Percentiles rank a stretch among this genome's conserved stretches.
These are phyloP conservation scores for Exidia glandulosa DNA, from an alignment of 768 basidiomycete genomes.

Conservation along the genomic window DNA sequence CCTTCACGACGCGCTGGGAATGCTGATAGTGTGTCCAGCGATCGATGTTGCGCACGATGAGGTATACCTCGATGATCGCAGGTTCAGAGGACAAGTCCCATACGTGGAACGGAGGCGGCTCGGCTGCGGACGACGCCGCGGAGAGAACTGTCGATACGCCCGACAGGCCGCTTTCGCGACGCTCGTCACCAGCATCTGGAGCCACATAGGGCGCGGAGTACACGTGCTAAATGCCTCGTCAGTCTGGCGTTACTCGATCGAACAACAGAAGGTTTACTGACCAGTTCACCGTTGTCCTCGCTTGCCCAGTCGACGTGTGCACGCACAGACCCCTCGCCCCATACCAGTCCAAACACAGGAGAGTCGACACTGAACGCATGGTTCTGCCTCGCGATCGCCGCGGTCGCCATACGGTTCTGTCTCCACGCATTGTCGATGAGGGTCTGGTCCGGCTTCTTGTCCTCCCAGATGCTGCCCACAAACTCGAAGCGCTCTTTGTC, in stretches of 20 bases:
- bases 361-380: constrained; percentile 33
- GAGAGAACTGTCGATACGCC: constrained; percentile 1
- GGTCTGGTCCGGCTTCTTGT: constrained; percentile 44
- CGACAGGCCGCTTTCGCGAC: not conserved
- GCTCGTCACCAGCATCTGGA: constrained; percentile 4
- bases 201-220: constrained; percentile 38
- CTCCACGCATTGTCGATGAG: constrained; percentile 43
- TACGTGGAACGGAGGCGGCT: constrained; percentile 37
- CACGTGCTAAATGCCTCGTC: constrained; percentile 24
- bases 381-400: constrained; percentile 38
- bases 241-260: not conserved
- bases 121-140: constrained; percentile 1
- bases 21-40: constrained; percentile 38
- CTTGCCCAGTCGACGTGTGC: constrained; percentile 48
- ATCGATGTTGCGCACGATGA: constrained; percentile 43
- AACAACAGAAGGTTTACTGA: constrained; percentile 20
- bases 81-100: constrained; percentile 36
- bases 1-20: constrained; percentile 26
- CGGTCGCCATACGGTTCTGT: constrained; percentile 47
- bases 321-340: constrained; percentile 39
- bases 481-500: constrained; percentile 41
- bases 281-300: constrained; percentile 18
- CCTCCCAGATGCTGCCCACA: constrained; percentile 44
- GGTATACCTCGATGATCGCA: constrained; percentile 38
- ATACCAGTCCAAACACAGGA: constrained; percentile 44